Evolutionary conservation across 768 basidiomycete genomes (phyloP), one percentile per base, ranked within the genome.

Genomic region (Collybia sordida): DNA sequence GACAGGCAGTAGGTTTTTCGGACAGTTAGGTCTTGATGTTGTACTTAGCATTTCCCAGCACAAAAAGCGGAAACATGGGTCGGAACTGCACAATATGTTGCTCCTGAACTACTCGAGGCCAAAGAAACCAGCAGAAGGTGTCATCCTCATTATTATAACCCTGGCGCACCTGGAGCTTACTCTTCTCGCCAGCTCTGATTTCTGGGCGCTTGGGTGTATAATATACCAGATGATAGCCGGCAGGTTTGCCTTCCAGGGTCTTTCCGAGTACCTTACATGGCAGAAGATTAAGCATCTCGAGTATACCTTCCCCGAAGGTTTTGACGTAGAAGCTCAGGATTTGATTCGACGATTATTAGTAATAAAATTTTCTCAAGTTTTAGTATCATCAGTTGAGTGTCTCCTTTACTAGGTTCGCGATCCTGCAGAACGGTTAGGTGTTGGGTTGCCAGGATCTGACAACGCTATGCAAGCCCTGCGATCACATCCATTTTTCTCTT

Each of bases 181-280:
- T 21, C 40, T 44, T 23, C 36, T 49, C 34, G 48, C 36, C 50
- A 95, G 93, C 54, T 91, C 95, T 35, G 97, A 98, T 67, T 77
- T 93, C 8, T 99, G 96, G 96, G 91, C 94, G 4, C 77, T 97
- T 21, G 97, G 94, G 1, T 98, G 96, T 68, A 86, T 98, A 38
- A 68, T 98, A 18, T 98, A 83, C 68, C 95, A 98, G 66, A 87
- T 98, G 77, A 85, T 98, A 45, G 82, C 88, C 11, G 96, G 95
- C 34, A 82, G 82, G 36, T 95, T 95, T 57, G 90, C 94, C 1
- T 99, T 99, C 73, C 82, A 90, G 54, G 94, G 88, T 3, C 74
- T 85, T 5, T 93, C 94, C 0, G 93, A 98, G 52, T 98, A 95
- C 62, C 81, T 97, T 51, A 97, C 90, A 25, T 95, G 93, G 81